phyloP scores from a whole-genome alignment of 1,284 basidiomycete species.

The Athelia psychrophila region DNA sequence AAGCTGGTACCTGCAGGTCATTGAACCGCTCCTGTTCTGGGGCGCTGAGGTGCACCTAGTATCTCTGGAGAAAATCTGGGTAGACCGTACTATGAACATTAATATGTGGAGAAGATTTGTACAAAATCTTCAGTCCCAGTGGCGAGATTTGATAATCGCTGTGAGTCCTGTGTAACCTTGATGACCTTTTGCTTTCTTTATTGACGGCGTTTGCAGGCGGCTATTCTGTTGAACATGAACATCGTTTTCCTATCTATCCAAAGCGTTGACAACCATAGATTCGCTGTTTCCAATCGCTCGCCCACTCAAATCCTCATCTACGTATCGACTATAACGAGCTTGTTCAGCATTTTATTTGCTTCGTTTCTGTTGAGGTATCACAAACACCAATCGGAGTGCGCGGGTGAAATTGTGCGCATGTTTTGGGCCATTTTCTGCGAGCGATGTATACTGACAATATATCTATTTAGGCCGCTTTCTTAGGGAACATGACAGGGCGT shows the following conservation, averaged over 20 bases:
- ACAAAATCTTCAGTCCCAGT: slow-evolving; percentile 41
- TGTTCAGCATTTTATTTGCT: slow-evolving; percentile 45
- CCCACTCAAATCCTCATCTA: slow-evolving; percentile 43
- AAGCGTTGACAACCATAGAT: slow-evolving; percentile 29
- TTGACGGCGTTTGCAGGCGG: slow-evolving; percentile 26
- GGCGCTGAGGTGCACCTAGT: slow-evolving; percentile 37
- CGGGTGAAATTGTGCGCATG: slow-evolving; percentile 31
- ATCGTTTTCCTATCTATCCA: slow-evolving; percentile 44
- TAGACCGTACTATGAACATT: slow-evolving; percentile 37
- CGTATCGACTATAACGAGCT: slow-evolving; percentile 40
- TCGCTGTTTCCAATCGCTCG: slow-evolving; percentile 17
- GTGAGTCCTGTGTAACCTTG: slow-evolving; percentile 26
- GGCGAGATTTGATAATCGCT: slow-evolving; percentile 47
- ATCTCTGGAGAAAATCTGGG: slow-evolving; percentile 32
- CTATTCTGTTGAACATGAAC: slow-evolving; percentile 41
- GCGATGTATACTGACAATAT: background rate
- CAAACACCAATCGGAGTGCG: slow-evolving; percentile 33
- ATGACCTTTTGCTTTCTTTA: background rate
- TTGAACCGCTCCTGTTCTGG: slow-evolving; percentile 36
- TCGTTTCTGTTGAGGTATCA: slow-evolving; percentile 41
- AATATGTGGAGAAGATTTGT: slow-evolving; percentile 39
- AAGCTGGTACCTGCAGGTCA: slow-evolving; percentile 23
- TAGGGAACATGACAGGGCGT: slow-evolving; percentile 12
- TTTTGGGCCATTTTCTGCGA: background rate
- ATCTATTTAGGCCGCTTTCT: slow-evolving; percentile 12